Conservation (phyloP, 2,329 filamentous ascomycete species). For the Ophiostoma perfectum region DNA sequence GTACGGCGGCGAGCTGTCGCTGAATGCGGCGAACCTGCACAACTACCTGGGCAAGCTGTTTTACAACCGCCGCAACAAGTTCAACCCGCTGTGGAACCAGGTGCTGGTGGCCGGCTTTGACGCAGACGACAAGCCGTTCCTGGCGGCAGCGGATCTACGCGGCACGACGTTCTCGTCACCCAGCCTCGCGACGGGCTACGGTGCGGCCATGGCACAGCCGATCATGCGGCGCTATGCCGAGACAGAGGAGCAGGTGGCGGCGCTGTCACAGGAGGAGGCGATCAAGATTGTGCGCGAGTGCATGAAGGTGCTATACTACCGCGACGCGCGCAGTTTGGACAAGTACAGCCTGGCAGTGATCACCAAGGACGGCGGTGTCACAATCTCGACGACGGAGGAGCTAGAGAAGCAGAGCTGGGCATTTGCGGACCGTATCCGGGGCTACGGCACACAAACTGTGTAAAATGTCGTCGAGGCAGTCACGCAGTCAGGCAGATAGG, state of each 20-base stretch:
- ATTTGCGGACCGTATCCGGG: slow-evolving; percentile 90
- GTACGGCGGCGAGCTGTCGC: slow-evolving; percentile 56
- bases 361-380: slow-evolving; percentile 81
- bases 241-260: slow-evolving; percentile 70
- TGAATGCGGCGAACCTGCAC: slow-evolving; percentile 92
- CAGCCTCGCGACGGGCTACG: slow-evolving; percentile 87
- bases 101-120: slow-evolving; percentile 86
- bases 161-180: slow-evolving; percentile 88
- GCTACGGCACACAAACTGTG: slow-evolving; percentile 82
- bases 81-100: slow-evolving; percentile 97
- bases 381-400: slow-evolving; percentile 77
- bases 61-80: slow-evolving; percentile 89
- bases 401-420: slow-evolving; percentile 96
- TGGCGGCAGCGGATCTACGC: slow-evolving; percentile 84
- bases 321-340: slow-evolving; percentile 89
- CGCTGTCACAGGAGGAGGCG: slow-evolving; percentile 71
- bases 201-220: slow-evolving; percentile 85
- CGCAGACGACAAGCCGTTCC: slow-evolving; percentile 73
- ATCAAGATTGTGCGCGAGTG: slow-evolving; percentile 80
- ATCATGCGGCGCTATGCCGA: slow-evolving; percentile 79
- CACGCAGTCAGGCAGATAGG: neutral
- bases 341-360: slow-evolving; percentile 87
- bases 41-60: slow-evolving; percentile 94
- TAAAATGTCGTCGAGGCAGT: slow-evolving; percentile 31
- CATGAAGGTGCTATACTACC: slow-evolving; percentile 98